Evolutionary conservation across 2,329 filamentous ascomycete species (phyloP), one percentile per base, ranked within the genome.

Genomic region (Paecilomyces dactylethromorphus): DNA sequence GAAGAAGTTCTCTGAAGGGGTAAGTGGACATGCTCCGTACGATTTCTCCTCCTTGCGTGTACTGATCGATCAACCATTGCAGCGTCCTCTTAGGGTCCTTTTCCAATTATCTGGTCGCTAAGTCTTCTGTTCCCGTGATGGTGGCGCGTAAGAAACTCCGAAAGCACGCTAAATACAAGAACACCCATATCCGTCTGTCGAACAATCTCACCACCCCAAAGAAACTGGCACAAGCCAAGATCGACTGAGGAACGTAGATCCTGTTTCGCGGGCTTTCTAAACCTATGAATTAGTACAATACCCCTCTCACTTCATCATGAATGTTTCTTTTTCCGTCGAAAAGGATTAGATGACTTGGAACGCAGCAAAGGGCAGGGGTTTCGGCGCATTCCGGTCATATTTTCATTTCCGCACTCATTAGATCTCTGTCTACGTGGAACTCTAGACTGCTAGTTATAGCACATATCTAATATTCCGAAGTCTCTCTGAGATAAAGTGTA

Each of bases 101-200:
- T 75, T 96, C 91, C 61, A 97, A 97, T 72, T 99, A 99, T 70
- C 82, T 99, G 7, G 92, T 99, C 32, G 96, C 92, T 39, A 97
- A 97, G 78, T 96, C 91, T 63, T 96, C 91, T 2, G 92, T 96
- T 15, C 94, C 94, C 0, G 94, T 99, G 60, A 99, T 99, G 94
- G 94, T 97, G 35, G 94, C 94, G 7, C 83, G 94, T 60, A 97
- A 96, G 79, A 88, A 90, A 59, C 81, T 97, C 51, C 83, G 90
- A 54, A 96, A 96, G 74, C 90, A 95, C 76, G 87, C 85, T 72
- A 92, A 93, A 72, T 89, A 89, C 72, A 89, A 88, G 74, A 84
- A 85, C 61, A 82, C 85, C 18, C 84, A 86, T 51, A 78, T 90
- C 60, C 86, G 86, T 60, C 84, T 94, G 63, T 87, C 91, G 62